A percentile compares a stretch with the other conserved stretches of the same genome.
phyloP scores from a whole-genome alignment of 2,329 filamentous ascomycete genomes.

The Orbilia quercus region DNA sequence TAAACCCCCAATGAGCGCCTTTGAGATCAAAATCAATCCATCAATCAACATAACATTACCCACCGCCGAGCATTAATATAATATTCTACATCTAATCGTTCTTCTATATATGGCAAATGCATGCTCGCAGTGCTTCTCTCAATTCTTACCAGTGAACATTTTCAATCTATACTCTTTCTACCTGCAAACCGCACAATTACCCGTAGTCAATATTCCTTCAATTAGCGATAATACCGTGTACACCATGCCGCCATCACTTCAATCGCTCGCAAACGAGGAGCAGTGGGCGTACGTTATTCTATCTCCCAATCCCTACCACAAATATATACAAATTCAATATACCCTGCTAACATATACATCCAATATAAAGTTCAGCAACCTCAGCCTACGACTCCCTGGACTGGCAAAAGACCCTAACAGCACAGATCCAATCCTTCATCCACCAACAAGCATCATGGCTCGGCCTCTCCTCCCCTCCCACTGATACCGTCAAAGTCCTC shows the following conservation, averaged over 20 bases:
- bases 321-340: too few species aligned
- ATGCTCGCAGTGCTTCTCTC: neutral
- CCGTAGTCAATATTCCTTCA: neutral
- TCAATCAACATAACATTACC: too few species aligned
- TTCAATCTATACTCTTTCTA: slow-evolving; percentile 13
- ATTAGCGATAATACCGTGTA: slow-evolving; percentile 9
- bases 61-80: too few species aligned
- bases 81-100: neutral
- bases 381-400: slow-evolving; percentile 52
- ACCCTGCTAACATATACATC: neutral
- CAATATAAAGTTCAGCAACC: slow-evolving; percentile 28
- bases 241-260: slow-evolving; percentile 36
- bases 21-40: neutral
- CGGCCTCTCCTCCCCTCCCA: slow-evolving; percentile 36
- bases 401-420: slow-evolving; percentile 46
- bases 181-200: neutral
- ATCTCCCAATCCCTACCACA: too few species aligned
- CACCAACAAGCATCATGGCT: slow-evolving; percentile 30
- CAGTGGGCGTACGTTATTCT: slow-evolving; percentile 37
- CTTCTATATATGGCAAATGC: slow-evolving; percentile 1
- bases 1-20: slow-evolving; percentile 17
- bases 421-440: slow-evolving; percentile 34
- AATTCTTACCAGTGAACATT: slow-evolving; percentile 30
- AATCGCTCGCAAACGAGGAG: slow-evolving; percentile 32
- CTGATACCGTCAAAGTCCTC: slow-evolving; percentile 24